A percentile compares a stretch with the other conserved stretches of the same genome.
These are phyloP conservation scores for Herpetomonas samuelpessoai DNA, from an alignment of 208 protist species.

Conservation along the genomic window DNA sequence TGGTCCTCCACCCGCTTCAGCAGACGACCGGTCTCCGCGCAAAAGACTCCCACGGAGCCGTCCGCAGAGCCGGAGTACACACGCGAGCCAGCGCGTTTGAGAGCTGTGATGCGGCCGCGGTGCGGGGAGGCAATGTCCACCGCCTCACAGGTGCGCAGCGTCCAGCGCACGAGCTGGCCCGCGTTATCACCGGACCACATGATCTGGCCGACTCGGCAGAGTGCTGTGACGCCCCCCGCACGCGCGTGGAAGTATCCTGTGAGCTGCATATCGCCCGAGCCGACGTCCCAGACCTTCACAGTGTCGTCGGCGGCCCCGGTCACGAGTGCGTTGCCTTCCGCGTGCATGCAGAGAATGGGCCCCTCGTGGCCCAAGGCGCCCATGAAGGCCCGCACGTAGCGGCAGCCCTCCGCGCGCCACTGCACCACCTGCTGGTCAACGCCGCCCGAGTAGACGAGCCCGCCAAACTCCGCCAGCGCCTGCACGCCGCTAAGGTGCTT, in stretches of 20 bases:
- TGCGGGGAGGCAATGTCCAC: conserved; percentile 45
- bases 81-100: conserved; percentile 59
- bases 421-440: conserved; percentile 69
- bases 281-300: conserved; percentile 84
- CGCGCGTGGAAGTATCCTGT: conserved; percentile 75
- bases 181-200: conserved; percentile 84
- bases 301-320: conserved; percentile 75
- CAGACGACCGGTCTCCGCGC: conserved; percentile 38
- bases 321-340: conserved; percentile 78
- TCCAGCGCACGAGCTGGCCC: conserved; percentile 68
- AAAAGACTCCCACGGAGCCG: conserved; percentile 66
- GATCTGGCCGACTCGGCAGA: conserved; percentile 65
- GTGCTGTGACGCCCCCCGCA: conserved; percentile 46
- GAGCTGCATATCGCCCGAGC: conserved; percentile 51
- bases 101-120: conserved; percentile 38
- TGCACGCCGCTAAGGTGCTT: conserved; percentile 65
- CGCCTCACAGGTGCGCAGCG: conserved; percentile 66
- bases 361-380: conserved; percentile 31
- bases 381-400: conserved; percentile 40
- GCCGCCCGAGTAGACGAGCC: conserved; percentile 72
- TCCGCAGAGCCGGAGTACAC: conserved; percentile 72
- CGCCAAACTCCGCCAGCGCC: conserved; percentile 74
- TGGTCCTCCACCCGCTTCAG: conserved; percentile 61
- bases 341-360: conserved; percentile 67
- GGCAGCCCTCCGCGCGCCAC: conserved; percentile 45